A percentile compares a stretch with the other conserved stretches of the same genome.
Evolutionary conservation across 2,329 filamentous ascomycete species (phyloP).

Genomic region (Calycina marina): DNA sequence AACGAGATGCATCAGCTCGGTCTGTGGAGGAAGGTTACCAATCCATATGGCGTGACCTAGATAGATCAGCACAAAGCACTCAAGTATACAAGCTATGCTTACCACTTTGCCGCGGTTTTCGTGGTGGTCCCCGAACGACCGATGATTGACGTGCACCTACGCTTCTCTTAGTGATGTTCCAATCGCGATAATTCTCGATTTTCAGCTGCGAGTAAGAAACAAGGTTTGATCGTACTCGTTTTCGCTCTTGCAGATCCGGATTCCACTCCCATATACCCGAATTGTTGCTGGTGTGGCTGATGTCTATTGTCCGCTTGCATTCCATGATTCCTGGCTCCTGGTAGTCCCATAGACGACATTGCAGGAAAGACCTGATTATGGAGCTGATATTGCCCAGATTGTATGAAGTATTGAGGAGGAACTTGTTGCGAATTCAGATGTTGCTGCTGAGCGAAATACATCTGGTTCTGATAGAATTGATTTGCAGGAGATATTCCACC

Average conservation of each 20-base stretch:
- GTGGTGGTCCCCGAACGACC: conserved; percentile 36
- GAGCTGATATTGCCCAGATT: conserved; percentile 12
- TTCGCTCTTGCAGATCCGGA: conserved; percentile 7
- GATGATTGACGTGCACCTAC: conserved; percentile 25
- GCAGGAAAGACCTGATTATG: conserved; percentile 14
- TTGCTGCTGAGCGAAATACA: conserved; percentile 9
- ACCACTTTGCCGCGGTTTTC: conserved; percentile 48
- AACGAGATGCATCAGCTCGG: conserved; percentile 71
- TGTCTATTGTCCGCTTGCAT: conserved; percentile 11
- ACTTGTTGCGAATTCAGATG: conserved; percentile 12
- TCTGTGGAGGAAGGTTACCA: conserved; percentile 77
- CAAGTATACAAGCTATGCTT: conserved; percentile 18
- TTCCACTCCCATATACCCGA: conserved; percentile 3
- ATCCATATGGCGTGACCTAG: conserved; percentile 89
- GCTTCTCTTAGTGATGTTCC: not conserved
- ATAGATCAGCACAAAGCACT: conserved; percentile 25
- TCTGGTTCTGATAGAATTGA: conserved; percentile 17
- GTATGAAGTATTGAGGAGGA: conserved; percentile 14
- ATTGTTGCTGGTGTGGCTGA: conserved; percentile 8
- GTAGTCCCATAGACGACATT: conserved; percentile 7
- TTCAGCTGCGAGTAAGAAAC: conserved; percentile 4
- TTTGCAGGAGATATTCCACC: conserved; percentile 4
- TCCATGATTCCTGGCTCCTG: conserved; percentile 9
- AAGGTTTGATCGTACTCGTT: conserved; percentile 18
- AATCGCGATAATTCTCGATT: not conserved